A percentile compares a stretch with the other conserved stretches of the same genome.
Conservation (phyloP, 441 rosid species). For the Omphalea diandra region DNA sequence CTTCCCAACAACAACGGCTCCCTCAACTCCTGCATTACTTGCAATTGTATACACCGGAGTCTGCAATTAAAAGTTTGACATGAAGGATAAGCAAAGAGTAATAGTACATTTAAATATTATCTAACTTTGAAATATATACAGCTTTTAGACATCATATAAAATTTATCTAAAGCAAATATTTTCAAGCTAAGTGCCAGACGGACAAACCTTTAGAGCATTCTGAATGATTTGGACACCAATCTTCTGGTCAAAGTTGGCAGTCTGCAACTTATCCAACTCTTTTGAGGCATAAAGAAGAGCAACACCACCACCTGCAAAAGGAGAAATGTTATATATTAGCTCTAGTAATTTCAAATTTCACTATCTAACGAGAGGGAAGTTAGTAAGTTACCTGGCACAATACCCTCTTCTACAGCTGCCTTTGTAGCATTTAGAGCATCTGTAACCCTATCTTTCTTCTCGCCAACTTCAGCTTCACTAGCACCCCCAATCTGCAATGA, state of each 20-base stretch:
- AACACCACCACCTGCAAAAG: slow-evolving; percentile 71
- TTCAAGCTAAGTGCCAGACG: background rate
- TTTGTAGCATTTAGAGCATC: slow-evolving; percentile 92
- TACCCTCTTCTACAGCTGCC: slow-evolving; percentile 96
- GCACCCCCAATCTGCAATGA: slow-evolving; percentile 79
- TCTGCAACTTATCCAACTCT: slow-evolving; percentile 68
- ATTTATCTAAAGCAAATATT: background rate
- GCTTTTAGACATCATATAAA: background rate
- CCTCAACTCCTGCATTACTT: slow-evolving; percentile 81
- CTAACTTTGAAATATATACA: background rate
- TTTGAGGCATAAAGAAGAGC: slow-evolving; percentile 80
- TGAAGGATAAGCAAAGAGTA: background rate
- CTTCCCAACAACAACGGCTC: slow-evolving; percentile 89
- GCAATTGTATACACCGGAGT: slow-evolving; percentile 76
- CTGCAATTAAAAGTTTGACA: slow-evolving; percentile 34
- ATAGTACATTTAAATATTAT: background rate
- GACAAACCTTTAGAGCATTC: slow-evolving; percentile 74
- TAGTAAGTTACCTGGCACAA: slow-evolving; percentile 59
- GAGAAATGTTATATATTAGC: background rate
- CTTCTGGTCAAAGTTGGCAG: slow-evolving; percentile 83
- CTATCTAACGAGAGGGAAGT: background rate
- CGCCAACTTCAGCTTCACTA: slow-evolving; percentile 85
- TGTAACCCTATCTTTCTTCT: slow-evolving; percentile 87
- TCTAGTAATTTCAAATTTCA: background rate
- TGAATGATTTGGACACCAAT: slow-evolving; percentile 90